Evolutionary conservation across 352 stramenopile species (phyloP).

Genomic region (Globisporangium carolinianum): DNA sequence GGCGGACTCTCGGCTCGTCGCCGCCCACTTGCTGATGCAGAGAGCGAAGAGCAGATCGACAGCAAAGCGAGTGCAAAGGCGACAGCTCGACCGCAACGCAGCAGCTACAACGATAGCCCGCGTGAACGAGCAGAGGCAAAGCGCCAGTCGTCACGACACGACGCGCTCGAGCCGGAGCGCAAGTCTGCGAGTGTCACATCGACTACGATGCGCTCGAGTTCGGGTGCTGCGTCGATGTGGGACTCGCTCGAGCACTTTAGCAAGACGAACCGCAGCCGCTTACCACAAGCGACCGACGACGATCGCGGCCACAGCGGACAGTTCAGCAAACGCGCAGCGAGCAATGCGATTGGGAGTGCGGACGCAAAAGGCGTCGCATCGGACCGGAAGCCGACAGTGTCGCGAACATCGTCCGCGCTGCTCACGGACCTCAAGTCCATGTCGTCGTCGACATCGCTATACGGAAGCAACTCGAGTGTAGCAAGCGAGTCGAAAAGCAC

Average conservation of each 20-base stretch:
- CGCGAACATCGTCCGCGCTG: conserved; percentile 8
- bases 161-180: background rate
- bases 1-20: conserved; percentile 8
- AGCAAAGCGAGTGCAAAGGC: background rate
- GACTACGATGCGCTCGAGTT: background rate
- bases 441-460: background rate
- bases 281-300: conserved; percentile 20
- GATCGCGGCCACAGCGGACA: too few species aligned
- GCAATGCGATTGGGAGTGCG: background rate
- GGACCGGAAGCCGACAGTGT: conserved; percentile 1
- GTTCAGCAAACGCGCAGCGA: background rate
- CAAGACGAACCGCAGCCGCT: conserved; percentile 55
- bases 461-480: too few species aligned
- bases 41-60: background rate
- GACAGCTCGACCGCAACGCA: background rate
- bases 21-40: background rate
- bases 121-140: background rate
- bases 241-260: conserved; percentile 80
- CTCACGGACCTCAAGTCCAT: conserved; percentile 8
- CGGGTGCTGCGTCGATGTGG: conserved; percentile 24
- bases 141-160: background rate
- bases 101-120: background rate
- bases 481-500: too few species aligned
- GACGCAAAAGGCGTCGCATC: background rate
- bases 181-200: background rate